Conservation (phyloP, 2,329 filamentous ascomycete species). For the Pseudocercospora fuligena region DNA sequence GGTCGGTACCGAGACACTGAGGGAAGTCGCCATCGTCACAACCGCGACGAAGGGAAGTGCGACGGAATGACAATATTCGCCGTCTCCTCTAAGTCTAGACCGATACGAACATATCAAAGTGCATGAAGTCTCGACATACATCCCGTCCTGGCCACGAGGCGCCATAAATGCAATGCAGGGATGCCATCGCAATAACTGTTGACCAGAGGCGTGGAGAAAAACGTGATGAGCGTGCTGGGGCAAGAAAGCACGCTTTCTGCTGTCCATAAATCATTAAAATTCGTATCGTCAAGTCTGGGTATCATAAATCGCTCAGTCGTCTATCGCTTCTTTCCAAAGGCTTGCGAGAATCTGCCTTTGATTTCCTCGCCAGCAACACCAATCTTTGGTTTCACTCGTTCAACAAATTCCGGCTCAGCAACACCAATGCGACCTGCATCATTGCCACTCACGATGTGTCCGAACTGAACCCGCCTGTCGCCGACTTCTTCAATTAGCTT, state of each 20-base stretch:
- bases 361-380: slow-evolving; percentile 13
- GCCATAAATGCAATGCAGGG: too few species aligned
- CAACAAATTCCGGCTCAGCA: slow-evolving; percentile 23
- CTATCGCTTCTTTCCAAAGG: slow-evolving; percentile 3
- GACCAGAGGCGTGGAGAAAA: too few species aligned
- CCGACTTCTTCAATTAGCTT: slow-evolving; percentile 17
- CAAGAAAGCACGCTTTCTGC: too few species aligned
- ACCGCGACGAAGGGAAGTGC: too few species aligned
- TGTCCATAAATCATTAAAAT: not conserved
- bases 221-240: too few species aligned
- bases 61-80: too few species aligned
- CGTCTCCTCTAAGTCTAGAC: too few species aligned
- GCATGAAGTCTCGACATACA: too few species aligned
- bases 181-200: too few species aligned
- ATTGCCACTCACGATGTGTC: slow-evolving; percentile 19
- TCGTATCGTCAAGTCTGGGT: not conserved
- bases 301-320: not conserved
- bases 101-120: too few species aligned
- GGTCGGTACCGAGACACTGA: not conserved
- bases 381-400: slow-evolving; percentile 20
- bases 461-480: slow-evolving; percentile 17
- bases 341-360: slow-evolving; percentile 3
- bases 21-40: too few species aligned
- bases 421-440: slow-evolving; percentile 22
- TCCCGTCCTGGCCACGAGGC: too few species aligned